These are phyloP conservation scores for Coemansia sp. DNA, from an alignment of 192 early-diverging fungal species.

Conservation along the genomic window DNA sequence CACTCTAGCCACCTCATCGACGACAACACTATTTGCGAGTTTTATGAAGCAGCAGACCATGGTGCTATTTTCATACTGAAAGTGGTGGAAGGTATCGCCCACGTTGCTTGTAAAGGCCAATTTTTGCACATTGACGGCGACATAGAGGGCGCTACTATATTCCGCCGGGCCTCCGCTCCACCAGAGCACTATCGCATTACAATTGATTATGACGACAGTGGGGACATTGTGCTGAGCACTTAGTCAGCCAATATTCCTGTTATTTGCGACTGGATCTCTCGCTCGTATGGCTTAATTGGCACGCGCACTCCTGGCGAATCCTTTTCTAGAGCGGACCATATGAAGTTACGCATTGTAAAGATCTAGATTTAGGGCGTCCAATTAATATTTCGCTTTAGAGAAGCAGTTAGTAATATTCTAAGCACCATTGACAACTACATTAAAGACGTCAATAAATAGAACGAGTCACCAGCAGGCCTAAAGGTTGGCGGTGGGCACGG, in stretches of 20 bases:
- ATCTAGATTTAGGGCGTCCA: too few species aligned
- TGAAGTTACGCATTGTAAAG: too few species aligned
- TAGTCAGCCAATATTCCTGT: neutral
- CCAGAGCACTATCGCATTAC: neutral
- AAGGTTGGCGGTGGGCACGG: neutral
- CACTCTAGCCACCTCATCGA: neutral
- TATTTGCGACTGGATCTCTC: neutral
- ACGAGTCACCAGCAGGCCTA: neutral
- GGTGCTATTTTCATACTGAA: neutral
- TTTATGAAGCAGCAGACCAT: neutral
- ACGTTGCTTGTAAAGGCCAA: neutral
- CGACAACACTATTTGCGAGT: neutral
- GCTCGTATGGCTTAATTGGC: neutral
- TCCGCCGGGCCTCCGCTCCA: neutral
- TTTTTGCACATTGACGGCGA: neutral
- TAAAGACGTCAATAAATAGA: neutral
- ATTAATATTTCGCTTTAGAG: too few species aligned
- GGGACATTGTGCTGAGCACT: neutral
- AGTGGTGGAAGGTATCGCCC: neutral
- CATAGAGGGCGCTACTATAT: neutral
- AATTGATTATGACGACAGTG: neutral
- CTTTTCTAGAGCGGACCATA: too few species aligned
- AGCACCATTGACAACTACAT: too few species aligned
- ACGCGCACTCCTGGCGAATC: too few species aligned
- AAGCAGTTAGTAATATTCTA: too few species aligned